Evolutionary conservation across 441 rosid species (phyloP), one percentile per base, ranked within the genome.

Genomic region (Omphalea diandra): DNA sequence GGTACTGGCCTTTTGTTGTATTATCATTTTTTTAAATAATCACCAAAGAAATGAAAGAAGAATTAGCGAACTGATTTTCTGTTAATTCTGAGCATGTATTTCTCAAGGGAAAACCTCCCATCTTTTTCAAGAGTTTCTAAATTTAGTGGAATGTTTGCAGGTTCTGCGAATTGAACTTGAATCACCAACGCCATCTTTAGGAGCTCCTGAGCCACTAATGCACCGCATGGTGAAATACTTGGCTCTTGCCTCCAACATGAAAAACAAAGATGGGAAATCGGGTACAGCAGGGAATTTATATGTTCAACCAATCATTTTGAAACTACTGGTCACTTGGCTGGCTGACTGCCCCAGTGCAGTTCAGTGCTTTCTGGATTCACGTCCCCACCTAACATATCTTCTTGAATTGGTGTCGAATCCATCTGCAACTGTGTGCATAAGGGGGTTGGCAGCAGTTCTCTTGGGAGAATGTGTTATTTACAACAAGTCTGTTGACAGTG

Each of bases 261-360:
- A 84, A 83, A 82, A 73, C 75, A 90, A 87, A 85, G 96, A 89
- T 65, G 87, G 85, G 50, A 88, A 88, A 78, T 81, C 85, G n/a
- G 83, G 83, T 77, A 66, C 80, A 54, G 0, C 46, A 11, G 84
- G 81, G 12, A 83, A 73, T 67, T 76, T 71, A 5, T 87, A 85
- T 71, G 82, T 91, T 79, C 94, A 91, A 69, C 90, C 90, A 38
- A 84, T 91, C 68, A 88, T 93, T 70, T 77, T 96, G 82, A 96
- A 93, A 79, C 79, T 96, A 84, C 89, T 96, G 49, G 91, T 96
- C 63, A 88, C 86, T 69, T 96, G 99, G 99, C 83, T 91, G 40
- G 89, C 84, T 57, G 86, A 86, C 68, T 93, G 87, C 75, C 95
- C 99, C 18, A 76, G 69, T 78, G 98, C 97, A 67, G 96, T 93